phyloP scores from a whole-genome alignment of 805 yeast genomes.

The Candida coquimbonensis region DNA sequence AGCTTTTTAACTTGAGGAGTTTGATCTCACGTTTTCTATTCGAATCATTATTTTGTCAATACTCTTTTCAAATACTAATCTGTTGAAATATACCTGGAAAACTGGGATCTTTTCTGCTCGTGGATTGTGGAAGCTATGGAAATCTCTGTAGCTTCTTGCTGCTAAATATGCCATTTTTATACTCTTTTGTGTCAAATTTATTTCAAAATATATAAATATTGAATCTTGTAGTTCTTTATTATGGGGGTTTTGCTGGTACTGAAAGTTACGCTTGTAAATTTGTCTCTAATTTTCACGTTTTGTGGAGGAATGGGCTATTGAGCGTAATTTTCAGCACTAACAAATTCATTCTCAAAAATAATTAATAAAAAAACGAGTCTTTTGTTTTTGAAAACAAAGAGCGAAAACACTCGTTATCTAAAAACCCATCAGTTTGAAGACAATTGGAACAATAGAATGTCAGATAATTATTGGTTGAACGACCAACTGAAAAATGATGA shows the following conservation, averaged over 20 bases:
- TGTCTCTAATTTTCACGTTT: neutral
- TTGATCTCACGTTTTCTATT: neutral
- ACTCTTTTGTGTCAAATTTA: no score
- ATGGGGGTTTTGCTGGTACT: neutral
- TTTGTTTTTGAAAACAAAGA: no score
- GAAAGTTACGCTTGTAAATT: neutral
- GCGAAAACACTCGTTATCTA: neutral
- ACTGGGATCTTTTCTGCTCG: neutral
- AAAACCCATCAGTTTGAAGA: neutral
- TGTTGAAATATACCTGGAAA: neutral
- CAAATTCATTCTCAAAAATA: neutral
- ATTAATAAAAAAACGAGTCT: neutral
- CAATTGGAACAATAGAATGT: constrained; percentile 9
- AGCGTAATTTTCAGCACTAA: neutral
- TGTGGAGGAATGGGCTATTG: neutral
- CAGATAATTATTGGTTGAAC: constrained; percentile 23
- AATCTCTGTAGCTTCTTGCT: no score
- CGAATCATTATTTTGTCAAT: neutral
- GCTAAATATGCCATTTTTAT: neutral
- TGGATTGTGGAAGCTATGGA: neutral
- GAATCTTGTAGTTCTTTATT: no score
- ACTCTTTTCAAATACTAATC: neutral
- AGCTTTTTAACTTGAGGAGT: constrained; percentile 22
- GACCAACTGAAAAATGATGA: constrained; percentile 23
- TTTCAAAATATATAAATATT: no score